phyloP scores from a whole-genome alignment of 2,329 filamentous ascomycete genomes.

The Beauveria bassiana region DNA sequence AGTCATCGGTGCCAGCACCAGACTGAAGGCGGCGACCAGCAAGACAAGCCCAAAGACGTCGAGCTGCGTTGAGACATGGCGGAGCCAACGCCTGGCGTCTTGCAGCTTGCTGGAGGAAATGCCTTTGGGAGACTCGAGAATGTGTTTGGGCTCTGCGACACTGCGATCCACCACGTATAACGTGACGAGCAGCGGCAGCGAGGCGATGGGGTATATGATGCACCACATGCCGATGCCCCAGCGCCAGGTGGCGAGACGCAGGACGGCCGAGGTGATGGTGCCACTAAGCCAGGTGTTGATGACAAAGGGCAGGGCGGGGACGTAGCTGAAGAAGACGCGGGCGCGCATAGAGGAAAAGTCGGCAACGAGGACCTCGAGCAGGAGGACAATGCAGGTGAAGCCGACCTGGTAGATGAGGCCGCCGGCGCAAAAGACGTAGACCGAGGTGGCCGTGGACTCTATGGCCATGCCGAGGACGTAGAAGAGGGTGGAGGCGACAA shows the following conservation, averaged over 20 bases:
- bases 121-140: background rate
- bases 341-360: constrained; percentile 53
- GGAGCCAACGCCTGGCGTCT: background rate
- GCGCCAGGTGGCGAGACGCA: constrained; percentile 44
- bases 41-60: constrained; percentile 43
- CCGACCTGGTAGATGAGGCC: constrained; percentile 51
- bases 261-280: constrained; percentile 43
- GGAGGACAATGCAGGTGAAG: constrained; percentile 48
- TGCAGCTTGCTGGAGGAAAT: background rate
- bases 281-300: constrained; percentile 59
- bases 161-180: constrained; percentile 27
- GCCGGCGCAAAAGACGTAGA: constrained; percentile 45
- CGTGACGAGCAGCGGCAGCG: constrained; percentile 44
- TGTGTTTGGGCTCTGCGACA: background rate
- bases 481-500: constrained; percentile 47
- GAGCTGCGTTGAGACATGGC: constrained; percentile 48
- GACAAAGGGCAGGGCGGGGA: constrained; percentile 52
- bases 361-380: constrained; percentile 53
- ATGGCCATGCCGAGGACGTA: constrained; percentile 48
- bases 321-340: constrained; percentile 53
- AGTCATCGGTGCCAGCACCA: constrained; percentile 44
- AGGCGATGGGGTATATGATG: constrained; percentile 50
- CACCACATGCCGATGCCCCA: constrained; percentile 60
- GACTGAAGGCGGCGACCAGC: constrained; percentile 36
- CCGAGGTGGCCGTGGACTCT: constrained; percentile 39